Conservation (phyloP, 768 basidiomycete genomes). For the Boletales sp. region DNA sequence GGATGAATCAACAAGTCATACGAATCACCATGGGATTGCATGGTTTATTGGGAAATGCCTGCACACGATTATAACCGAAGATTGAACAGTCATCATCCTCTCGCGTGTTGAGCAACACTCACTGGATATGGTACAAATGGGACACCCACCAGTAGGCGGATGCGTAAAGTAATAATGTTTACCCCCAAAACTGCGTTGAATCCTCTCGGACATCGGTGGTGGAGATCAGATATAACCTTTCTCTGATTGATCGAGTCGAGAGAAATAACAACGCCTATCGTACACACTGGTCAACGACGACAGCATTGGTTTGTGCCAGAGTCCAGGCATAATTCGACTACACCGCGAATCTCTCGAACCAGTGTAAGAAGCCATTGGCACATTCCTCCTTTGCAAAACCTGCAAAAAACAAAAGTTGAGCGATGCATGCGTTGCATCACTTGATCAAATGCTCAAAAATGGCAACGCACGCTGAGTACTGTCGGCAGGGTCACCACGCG, state of each 20-base stretch:
- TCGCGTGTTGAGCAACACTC: too few species aligned
- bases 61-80: too few species aligned
- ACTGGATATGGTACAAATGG: too few species aligned
- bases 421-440: not conserved
- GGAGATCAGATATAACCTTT: too few species aligned
- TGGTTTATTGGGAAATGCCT: too few species aligned
- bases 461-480: constrained; percentile 18
- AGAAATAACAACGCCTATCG: not conserved
- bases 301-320: not conserved
- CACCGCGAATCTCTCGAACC: constrained; percentile 47
- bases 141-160: too few species aligned
- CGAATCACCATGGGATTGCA: too few species aligned
- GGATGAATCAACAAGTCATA: too few species aligned
- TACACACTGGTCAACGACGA: constrained; percentile 8
- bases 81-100: too few species aligned
- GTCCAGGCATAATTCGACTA: not conserved
- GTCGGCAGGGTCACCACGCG: constrained; percentile 29
- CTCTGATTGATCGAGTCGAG: not conserved
- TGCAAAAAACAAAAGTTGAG: constrained; percentile 16
- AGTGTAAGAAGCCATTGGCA: constrained; percentile 45
- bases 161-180: too few species aligned
- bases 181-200: too few species aligned
- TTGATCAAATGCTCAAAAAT: not conserved
- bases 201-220: too few species aligned
- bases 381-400: constrained; percentile 63